phyloP scores from a whole-genome alignment of 1,284 basidiomycete species.

The Vanrija sp. region DNA sequence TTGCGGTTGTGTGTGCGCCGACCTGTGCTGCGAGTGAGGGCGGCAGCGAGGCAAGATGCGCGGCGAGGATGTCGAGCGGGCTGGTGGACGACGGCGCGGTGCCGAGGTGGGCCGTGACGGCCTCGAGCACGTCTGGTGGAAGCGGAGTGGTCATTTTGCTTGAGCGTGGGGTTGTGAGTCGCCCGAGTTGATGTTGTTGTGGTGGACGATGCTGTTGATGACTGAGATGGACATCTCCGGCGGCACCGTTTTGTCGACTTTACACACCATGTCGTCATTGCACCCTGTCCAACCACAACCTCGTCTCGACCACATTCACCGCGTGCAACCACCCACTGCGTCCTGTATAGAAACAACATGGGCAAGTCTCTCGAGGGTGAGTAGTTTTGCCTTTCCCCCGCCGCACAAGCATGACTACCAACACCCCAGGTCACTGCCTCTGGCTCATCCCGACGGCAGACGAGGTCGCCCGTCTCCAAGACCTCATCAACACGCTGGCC shows the following conservation, averaged over 20 bases:
- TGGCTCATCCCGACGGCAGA: slow-evolving; percentile 20
- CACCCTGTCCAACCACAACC: not conserved
- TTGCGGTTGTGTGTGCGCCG: slow-evolving; percentile 19
- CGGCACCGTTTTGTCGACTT: no score
- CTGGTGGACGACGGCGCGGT: not conserved
- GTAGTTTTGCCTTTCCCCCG: no score
- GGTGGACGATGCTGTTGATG: not conserved
- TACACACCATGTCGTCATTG: not conserved
- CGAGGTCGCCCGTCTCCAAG: slow-evolving; percentile 1
- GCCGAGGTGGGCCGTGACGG: not conserved
- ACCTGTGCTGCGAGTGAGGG: not conserved
- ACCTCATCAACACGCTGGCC: slow-evolving; percentile 13
- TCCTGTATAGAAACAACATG: no score
- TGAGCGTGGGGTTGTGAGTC: not conserved
- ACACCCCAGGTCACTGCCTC: slow-evolving; percentile 17
- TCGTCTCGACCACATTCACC: not conserved
- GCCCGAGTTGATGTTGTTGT: not conserved
- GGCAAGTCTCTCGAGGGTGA: no score
- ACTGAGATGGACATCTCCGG: not conserved
- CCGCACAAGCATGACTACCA: no score
- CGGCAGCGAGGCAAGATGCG: slow-evolving; percentile 4
- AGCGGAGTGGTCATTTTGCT: not conserved
- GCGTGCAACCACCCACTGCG: not conserved
- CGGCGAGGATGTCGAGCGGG: not conserved
- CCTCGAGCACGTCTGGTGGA: not conserved